A percentile compares a stretch with the other conserved stretches of the same genome.
Evolutionary conservation across 306 rosid species (phyloP).

Genomic region (Elaeagnus macrophylla): DNA sequence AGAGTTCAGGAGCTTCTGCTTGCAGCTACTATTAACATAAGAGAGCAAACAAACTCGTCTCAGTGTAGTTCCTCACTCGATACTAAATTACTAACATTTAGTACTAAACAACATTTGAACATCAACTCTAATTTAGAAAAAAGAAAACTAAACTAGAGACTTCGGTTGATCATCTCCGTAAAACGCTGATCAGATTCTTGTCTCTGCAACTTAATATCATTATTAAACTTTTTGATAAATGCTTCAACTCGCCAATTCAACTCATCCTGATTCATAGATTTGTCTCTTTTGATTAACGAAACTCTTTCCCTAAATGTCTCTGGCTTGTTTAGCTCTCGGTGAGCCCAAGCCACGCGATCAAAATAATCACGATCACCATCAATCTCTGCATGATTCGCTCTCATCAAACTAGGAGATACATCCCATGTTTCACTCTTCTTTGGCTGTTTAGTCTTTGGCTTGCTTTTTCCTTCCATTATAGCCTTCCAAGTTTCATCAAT

Average conservation of each 20-base stretch:
- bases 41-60: too few species aligned
- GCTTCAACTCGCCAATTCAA: conserved; percentile 53
- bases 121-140: not conserved
- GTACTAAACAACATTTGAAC: too few species aligned
- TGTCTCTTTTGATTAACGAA: conserved; percentile 49
- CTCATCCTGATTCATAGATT: conserved; percentile 67
- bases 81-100: too few species aligned
- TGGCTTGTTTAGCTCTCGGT: conserved; percentile 50
- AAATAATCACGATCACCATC: not conserved
- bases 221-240: conserved; percentile 50
- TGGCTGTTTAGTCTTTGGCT: conserved; percentile 16
- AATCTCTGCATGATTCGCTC: conserved; percentile 21
- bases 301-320: conserved; percentile 55
- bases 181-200: conserved; percentile 67
- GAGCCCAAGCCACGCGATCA: conserved; percentile 55
- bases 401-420: conserved; percentile 23
- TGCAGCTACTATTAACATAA: too few species aligned
- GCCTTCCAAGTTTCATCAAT: conserved; percentile 51
- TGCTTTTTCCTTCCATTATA: conserved; percentile 39
- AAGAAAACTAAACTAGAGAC: conserved; percentile 13
- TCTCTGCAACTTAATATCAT: conserved; percentile 59
- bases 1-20: too few species aligned
- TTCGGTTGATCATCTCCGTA: conserved; percentile 36
- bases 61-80: too few species aligned
- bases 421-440: conserved; percentile 47